These are phyloP conservation scores for Talaromyces funiculosus DNA, from an alignment of 2,329 filamentous ascomycete genomes.

Conservation along the genomic window DNA sequence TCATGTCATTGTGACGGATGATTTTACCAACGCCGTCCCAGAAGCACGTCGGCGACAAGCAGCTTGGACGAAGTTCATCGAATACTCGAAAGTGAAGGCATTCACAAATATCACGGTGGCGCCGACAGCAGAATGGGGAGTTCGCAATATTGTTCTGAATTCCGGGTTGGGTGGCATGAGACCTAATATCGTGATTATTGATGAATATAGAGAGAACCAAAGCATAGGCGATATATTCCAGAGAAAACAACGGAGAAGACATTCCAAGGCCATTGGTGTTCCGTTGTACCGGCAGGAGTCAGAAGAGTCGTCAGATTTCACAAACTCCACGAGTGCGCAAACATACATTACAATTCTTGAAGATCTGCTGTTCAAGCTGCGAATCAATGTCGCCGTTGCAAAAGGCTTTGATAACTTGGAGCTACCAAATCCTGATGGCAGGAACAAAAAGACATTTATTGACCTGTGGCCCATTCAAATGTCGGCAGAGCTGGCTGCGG, in stretches of 20 bases:
- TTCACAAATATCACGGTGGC: slow-evolving; percentile 84
- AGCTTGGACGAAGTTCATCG: slow-evolving; percentile 81
- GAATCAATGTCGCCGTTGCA: slow-evolving; percentile 78
- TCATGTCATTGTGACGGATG: slow-evolving; percentile 79
- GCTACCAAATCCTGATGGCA: slow-evolving; percentile 56
- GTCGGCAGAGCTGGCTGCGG: slow-evolving; percentile 72
- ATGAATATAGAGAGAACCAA: slow-evolving; percentile 62
- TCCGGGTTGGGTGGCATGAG: slow-evolving; percentile 82
- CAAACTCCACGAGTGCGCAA: slow-evolving; percentile 62
- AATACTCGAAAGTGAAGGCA: slow-evolving; percentile 79
- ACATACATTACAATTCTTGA: slow-evolving; percentile 79
- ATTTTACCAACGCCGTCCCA: slow-evolving; percentile 71
- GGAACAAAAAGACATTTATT: slow-evolving; percentile 68
- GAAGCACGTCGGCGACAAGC: slow-evolving; percentile 76
- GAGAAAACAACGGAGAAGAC: slow-evolving; percentile 28
- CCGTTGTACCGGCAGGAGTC: slow-evolving; percentile 46
- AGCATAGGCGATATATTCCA: slow-evolving; percentile 55
- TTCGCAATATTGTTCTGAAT: slow-evolving; percentile 73
- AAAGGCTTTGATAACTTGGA: slow-evolving; percentile 75
- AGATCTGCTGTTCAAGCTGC: slow-evolving; percentile 69
- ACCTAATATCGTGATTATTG: slow-evolving; percentile 78
- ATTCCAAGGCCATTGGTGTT: slow-evolving; percentile 19
- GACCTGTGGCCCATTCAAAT: slow-evolving; percentile 92
- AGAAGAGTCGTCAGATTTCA: slow-evolving; percentile 39
- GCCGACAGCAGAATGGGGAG: slow-evolving; percentile 76